phyloP scores from a whole-genome alignment of 1,139 yeast species.

The Suhomyces wounanorum region DNA sequence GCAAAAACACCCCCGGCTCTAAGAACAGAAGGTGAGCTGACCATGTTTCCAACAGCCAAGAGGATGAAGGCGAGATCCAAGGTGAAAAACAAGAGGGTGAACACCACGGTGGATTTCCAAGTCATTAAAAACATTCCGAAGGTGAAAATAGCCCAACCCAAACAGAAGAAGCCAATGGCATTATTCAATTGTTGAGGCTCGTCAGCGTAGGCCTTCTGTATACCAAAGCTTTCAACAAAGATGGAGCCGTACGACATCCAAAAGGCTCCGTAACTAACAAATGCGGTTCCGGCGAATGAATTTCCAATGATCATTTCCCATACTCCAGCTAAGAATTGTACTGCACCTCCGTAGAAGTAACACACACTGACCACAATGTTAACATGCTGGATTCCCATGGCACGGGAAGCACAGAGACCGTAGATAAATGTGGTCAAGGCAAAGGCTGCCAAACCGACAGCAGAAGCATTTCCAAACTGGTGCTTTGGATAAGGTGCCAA shows the following conservation, averaged over 20 bases:
- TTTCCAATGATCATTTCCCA: constrained; percentile 49
- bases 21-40: constrained; percentile 29
- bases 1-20: constrained; percentile 48
- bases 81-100: constrained; percentile 20
- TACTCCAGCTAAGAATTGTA: constrained; percentile 51
- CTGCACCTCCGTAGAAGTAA: constrained; percentile 49
- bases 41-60: constrained; percentile 41
- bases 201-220: constrained; percentile 30
- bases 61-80: constrained; percentile 10
- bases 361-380: constrained; percentile 54
- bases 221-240: constrained; percentile 34
- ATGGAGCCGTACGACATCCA: constrained; percentile 41
- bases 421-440: constrained; percentile 85
- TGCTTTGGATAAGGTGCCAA: constrained; percentile 61
- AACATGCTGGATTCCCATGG: constrained; percentile 51
- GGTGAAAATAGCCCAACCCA: constrained; percentile 51
- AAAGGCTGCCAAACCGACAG: constrained; percentile 79
- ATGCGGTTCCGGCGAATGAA: constrained; percentile 40
- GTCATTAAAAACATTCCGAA: constrained; percentile 41
- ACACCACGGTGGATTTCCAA: constrained; percentile 46
- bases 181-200: constrained; percentile 27
- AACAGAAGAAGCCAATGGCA: constrained; percentile 45
- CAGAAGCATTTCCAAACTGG: constrained; percentile 76
- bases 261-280: constrained; percentile 40
- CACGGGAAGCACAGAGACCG: constrained; percentile 53